These are phyloP conservation scores for Lactarius hengduanensis DNA, from an alignment of 768 basidiomycete species.

Conservation along the genomic window DNA sequence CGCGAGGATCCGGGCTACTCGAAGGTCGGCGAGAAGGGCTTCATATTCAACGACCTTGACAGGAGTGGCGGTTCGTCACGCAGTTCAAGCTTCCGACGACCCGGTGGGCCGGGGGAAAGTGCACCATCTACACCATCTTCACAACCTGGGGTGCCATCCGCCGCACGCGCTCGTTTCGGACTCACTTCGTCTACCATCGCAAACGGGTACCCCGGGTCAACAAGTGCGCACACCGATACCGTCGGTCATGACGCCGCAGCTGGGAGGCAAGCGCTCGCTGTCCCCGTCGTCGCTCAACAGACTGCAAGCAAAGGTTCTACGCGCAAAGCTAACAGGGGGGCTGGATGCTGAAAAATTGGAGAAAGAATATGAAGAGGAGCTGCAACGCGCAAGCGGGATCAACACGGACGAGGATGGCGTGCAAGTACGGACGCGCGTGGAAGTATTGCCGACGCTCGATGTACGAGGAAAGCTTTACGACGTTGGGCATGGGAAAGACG, in stretches of 20 bases:
- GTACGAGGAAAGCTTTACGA: slow-evolving; percentile 85
- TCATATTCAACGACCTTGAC: slow-evolving; percentile 67
- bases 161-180: slow-evolving; percentile 56
- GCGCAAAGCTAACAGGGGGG: slow-evolving; percentile 85
- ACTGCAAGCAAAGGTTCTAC: slow-evolving; percentile 88
- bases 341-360: slow-evolving; percentile 77
- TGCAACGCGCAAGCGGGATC: slow-evolving; percentile 41
- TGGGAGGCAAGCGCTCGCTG: slow-evolving; percentile 45
- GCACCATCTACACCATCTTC: slow-evolving; percentile 58
- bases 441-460: slow-evolving; percentile 89
- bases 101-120: slow-evolving; percentile 59
- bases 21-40: slow-evolving; percentile 48
- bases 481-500: slow-evolving; percentile 75
- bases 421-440: slow-evolving; percentile 58
- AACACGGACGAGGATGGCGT: slow-evolving; percentile 36
- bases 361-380: slow-evolving; percentile 78
- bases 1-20: slow-evolving; percentile 32
- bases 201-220: slow-evolving; percentile 54
- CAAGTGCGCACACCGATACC: slow-evolving; percentile 84
- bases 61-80: slow-evolving; percentile 69
- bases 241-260: slow-evolving; percentile 78
- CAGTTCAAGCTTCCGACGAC: slow-evolving; percentile 86
- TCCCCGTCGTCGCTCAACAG: slow-evolving; percentile 85
- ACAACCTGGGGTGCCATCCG: slow-evolving; percentile 35
- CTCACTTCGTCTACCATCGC: slow-evolving; percentile 59